Evolutionary conservation across 352 stramenopile species (phyloP).

Genomic region (Pythium apleroticum): DNA sequence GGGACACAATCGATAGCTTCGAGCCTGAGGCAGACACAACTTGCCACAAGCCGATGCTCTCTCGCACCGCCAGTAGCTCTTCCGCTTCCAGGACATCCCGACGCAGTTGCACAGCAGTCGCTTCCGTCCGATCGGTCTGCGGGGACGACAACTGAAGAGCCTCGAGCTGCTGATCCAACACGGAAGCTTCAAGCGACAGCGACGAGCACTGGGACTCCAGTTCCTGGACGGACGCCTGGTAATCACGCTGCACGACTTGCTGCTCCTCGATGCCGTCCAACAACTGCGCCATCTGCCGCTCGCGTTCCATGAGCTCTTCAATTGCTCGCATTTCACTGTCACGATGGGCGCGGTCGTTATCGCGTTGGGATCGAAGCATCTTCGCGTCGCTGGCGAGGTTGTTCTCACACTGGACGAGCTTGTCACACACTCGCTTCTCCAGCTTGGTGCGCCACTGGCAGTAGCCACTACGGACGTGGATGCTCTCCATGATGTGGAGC

Average conservation of each 20-base stretch:
- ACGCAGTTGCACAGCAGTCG: conserved; percentile 12
- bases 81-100: conserved; percentile 21
- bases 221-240: conserved; percentile 47
- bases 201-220: conserved; percentile 62
- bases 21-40: conserved; percentile 15
- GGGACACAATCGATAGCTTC: conserved; percentile 9
- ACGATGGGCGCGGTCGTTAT: conserved; percentile 38
- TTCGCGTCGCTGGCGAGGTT: conserved; percentile 48
- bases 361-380: conserved; percentile 38
- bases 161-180: conserved; percentile 51
- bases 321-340: conserved; percentile 60
- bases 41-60: conserved; percentile 23
- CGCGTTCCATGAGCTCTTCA: conserved; percentile 64
- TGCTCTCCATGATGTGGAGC: conserved; percentile 45
- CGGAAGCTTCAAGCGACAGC: conserved; percentile 63
- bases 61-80: conserved; percentile 24
- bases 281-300: conserved; percentile 65
- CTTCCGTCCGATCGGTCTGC: not conserved
- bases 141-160: conserved; percentile 6
- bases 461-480: conserved; percentile 54
- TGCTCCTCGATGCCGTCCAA: conserved; percentile 83
- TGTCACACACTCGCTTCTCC: conserved; percentile 46
- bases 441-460: conserved; percentile 64
- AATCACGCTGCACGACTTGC: conserved; percentile 62
- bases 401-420: conserved; percentile 35